These are phyloP conservation scores for Phytophthora hybrid DNA, from an alignment of 352 stramenopile species.

Conservation along the genomic window DNA sequence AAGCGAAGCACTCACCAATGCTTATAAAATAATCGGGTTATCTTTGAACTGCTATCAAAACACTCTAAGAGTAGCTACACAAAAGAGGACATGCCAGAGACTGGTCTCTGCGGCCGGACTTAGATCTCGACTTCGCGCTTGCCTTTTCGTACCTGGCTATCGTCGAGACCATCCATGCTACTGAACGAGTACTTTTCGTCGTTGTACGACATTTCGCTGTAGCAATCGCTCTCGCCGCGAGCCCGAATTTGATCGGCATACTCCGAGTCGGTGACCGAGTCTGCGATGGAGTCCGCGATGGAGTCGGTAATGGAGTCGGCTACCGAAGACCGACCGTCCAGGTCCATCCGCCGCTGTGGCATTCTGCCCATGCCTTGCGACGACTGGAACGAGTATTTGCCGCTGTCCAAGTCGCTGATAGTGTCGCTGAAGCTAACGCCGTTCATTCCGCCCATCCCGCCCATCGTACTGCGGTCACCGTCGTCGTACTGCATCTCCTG, in stretches of 20 bases:
- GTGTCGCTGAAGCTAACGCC: slow-evolving; percentile 53
- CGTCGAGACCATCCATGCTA: slow-evolving; percentile 49
- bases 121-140: slow-evolving; percentile 81
- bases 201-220: slow-evolving; percentile 86
- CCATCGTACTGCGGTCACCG: slow-evolving; percentile 33
- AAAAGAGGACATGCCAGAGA: slow-evolving; percentile 14
- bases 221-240: slow-evolving; percentile 72
- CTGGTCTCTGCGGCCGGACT: not conserved
- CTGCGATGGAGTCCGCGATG: slow-evolving; percentile 26
- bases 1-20: not conserved
- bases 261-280: slow-evolving; percentile 79
- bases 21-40: slow-evolving; percentile 43
- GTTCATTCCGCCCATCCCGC: slow-evolving; percentile 49
- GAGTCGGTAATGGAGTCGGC: slow-evolving; percentile 66
- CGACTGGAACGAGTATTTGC: slow-evolving; percentile 69
- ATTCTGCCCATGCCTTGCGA: slow-evolving; percentile 41
- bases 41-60: slow-evolving; percentile 32
- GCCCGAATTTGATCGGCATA: slow-evolving; percentile 62
- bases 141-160: slow-evolving; percentile 46
- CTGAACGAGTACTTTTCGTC: slow-evolving; percentile 85
- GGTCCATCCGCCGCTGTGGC: slow-evolving; percentile 22
- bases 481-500: slow-evolving; percentile 76
- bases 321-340: slow-evolving; percentile 45
- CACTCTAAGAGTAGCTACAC: slow-evolving; percentile 26
- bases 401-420: slow-evolving; percentile 69